Percentiles rank a stretch among this genome's conserved stretches.
Conservation (phyloP, 352 stramenopile genomes). For the Pythium aphanidermatum region DNA sequence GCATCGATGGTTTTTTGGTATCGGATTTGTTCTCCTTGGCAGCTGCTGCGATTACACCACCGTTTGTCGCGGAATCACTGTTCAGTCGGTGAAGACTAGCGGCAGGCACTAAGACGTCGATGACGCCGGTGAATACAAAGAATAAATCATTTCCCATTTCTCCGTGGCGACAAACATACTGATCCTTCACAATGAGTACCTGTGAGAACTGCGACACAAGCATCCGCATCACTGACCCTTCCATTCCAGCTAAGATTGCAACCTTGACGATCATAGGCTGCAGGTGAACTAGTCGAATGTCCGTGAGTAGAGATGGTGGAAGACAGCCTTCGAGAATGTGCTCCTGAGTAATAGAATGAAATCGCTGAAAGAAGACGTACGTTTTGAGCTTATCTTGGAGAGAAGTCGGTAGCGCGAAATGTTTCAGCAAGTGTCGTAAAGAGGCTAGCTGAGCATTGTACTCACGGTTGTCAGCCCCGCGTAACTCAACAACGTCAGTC, state of each 20-base stretch:
- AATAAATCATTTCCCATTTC: constrained; percentile 56
- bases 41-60: constrained; percentile 6
- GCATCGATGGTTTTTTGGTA: not conserved
- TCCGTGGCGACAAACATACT: constrained; percentile 37
- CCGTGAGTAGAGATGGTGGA: constrained; percentile 41
- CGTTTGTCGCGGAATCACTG: constrained; percentile 16
- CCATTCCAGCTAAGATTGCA: constrained; percentile 42
- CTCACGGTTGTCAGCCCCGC: constrained; percentile 40
- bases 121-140: constrained; percentile 50
- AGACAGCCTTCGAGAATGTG: constrained; percentile 40
- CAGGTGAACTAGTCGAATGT: constrained; percentile 49
- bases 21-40: constrained; percentile 10
- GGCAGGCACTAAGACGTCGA: constrained; percentile 39
- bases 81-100: constrained; percentile 23
- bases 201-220: constrained; percentile 49
- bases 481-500: constrained; percentile 45
- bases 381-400: constrained; percentile 58
- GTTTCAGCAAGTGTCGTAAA: constrained; percentile 38
- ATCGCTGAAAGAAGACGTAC: constrained; percentile 60
- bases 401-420: constrained; percentile 38
- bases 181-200: constrained; percentile 34
- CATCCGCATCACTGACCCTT: constrained; percentile 44
- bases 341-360: constrained; percentile 58
- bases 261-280: constrained; percentile 58
- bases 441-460: constrained; percentile 58